Percentiles rank a stretch among this genome's conserved stretches.
These are phyloP conservation scores for Ormosia semicastrata DNA, from an alignment of 306 rosid genomes.

Conservation along the genomic window DNA sequence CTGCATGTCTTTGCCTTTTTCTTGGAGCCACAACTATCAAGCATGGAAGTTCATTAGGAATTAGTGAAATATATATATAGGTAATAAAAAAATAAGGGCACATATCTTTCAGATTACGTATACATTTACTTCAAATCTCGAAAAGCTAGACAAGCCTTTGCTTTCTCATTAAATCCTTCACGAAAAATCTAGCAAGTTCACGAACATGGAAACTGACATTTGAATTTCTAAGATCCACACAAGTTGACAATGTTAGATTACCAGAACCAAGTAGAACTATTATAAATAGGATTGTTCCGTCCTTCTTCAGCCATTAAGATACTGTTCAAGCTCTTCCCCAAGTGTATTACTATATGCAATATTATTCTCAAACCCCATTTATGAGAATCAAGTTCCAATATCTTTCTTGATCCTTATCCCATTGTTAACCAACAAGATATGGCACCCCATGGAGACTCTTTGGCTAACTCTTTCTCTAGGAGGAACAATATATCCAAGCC, in stretches of 20 bases:
- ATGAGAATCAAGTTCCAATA: neutral
- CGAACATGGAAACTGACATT: constrained; percentile 51
- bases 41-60: constrained; percentile 18
- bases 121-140: constrained; percentile 30
- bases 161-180: constrained; percentile 38
- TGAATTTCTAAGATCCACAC: constrained; percentile 50
- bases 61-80: neutral
- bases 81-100: neutral
- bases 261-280: neutral
- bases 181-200: constrained; percentile 56
- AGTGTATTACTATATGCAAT: neutral
- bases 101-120: constrained; percentile 10
- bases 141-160: constrained; percentile 34
- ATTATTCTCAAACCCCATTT: neutral
- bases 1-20: constrained; percentile 17
- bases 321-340: neutral
- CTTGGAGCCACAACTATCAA: constrained; percentile 21
- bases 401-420: neutral
- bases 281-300: constrained; percentile 53
- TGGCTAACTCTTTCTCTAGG: constrained; percentile 29
- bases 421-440: constrained; percentile 1
- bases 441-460: constrained; percentile 86
- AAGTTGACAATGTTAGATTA: constrained; percentile 22
- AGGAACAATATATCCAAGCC: constrained; percentile 48
- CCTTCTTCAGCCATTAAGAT: constrained; percentile 10